Evolutionary conservation across 2,329 filamentous ascomycete species (phyloP).

Genomic region (Purpureocillium lavendulum): DNA sequence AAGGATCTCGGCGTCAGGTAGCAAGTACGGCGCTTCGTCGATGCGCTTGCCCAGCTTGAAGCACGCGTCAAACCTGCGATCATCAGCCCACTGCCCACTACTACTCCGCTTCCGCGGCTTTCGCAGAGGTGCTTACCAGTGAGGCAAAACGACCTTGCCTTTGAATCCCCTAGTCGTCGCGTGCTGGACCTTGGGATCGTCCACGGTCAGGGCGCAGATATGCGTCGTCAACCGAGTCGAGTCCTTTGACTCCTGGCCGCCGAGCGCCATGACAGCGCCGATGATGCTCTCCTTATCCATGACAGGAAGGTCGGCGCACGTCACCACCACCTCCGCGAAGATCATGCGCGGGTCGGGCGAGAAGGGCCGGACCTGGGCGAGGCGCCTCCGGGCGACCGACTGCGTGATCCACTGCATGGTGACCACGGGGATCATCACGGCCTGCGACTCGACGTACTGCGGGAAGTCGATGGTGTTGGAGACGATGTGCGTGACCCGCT

Average conservation of each 20-base stretch:
- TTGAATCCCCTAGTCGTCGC: conserved; percentile 57
- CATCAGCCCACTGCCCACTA: neutral
- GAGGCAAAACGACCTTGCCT: conserved; percentile 81
- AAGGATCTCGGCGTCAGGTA: conserved; percentile 84
- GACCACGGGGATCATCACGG: conserved; percentile 75
- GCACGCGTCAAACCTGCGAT: conserved; percentile 83
- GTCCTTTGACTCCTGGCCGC: conserved; percentile 68
- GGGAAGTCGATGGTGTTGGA: conserved; percentile 82
- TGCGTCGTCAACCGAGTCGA: conserved; percentile 75
- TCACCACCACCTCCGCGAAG: conserved; percentile 75
- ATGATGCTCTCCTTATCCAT: conserved; percentile 88
- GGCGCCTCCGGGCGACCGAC: conserved; percentile 61
- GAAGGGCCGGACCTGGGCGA: conserved; percentile 72
- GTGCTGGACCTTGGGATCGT: conserved; percentile 61
- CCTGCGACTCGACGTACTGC: conserved; percentile 68
- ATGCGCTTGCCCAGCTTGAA: conserved; percentile 88
- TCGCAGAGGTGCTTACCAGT: conserved; percentile 54
- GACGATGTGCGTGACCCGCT: conserved; percentile 45
- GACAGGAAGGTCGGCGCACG: conserved; percentile 74
- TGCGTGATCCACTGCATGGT: conserved; percentile 71
- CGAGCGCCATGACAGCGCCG: conserved; percentile 81
- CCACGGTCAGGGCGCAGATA: conserved; percentile 71
- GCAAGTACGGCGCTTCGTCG: conserved; percentile 74
- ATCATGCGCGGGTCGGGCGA: conserved; percentile 89
- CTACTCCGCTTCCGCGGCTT: too few relatives aligned